phyloP scores from a whole-genome alignment of 2,329 filamentous ascomycete species.

The Microcyclospora pomicola region DNA sequence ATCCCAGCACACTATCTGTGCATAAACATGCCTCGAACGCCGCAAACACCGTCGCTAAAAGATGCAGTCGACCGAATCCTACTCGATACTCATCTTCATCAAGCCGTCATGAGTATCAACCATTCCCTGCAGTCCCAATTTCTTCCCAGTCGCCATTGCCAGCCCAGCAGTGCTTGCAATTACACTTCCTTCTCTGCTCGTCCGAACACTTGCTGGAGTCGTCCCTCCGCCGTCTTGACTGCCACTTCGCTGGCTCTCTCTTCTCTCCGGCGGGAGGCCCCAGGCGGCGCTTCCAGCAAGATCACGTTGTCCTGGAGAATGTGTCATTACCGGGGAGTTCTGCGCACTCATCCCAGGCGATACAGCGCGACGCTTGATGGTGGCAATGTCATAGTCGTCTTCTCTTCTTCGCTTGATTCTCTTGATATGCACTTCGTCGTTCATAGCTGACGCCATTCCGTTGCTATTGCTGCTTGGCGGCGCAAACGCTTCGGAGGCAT shows the following conservation, averaged over 20 bases:
- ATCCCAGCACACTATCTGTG: too few relatives aligned
- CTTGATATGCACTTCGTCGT: slow-evolving; percentile 21
- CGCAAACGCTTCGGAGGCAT: slow-evolving; percentile 18
- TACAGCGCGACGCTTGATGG: slow-evolving; percentile 83
- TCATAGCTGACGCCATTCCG: slow-evolving; percentile 9
- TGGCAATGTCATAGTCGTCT: slow-evolving; percentile 76
- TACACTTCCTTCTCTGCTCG: slow-evolving; percentile 4
- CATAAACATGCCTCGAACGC: too few relatives aligned
- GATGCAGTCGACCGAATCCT: slow-evolving; percentile 10
- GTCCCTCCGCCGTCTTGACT: slow-evolving; percentile 4
- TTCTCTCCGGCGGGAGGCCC: slow-evolving; percentile 46
- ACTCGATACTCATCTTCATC: slow-evolving; percentile 97
- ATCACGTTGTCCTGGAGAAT: slow-evolving; percentile 68
- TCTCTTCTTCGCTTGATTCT: slow-evolving; percentile 63
- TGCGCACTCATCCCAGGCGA: slow-evolving; percentile 83
- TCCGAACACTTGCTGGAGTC: neutral
- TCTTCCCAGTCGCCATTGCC: slow-evolving; percentile 31
- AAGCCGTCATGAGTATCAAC: slow-evolving; percentile 86
- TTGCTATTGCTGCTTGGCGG: slow-evolving; percentile 5
- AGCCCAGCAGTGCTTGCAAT: neutral
- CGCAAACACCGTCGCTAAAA: too few relatives aligned
- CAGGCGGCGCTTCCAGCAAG: slow-evolving; percentile 49
- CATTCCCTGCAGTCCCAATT: slow-evolving; percentile 83
- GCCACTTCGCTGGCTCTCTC: slow-evolving; percentile 19
- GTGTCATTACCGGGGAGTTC: slow-evolving; percentile 66